phyloP scores from a whole-genome alignment of 208 protist genomes.

The Naegleria fowleri region DNA sequence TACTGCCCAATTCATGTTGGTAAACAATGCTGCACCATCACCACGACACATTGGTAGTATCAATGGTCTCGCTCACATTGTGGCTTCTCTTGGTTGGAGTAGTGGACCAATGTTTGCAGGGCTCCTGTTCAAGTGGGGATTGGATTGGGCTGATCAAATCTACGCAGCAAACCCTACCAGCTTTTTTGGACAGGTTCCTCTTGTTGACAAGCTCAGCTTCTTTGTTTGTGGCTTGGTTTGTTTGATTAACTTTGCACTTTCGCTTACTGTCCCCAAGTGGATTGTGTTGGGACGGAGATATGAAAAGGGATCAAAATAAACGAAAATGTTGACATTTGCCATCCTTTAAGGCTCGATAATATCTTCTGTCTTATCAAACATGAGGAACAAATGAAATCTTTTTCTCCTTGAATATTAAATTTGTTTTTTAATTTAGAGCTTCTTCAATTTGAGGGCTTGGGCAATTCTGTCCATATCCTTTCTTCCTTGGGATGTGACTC shows the following conservation, averaged over 20 bases:
- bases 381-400: too few species aligned
- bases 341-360: too few species aligned
- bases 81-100: neutral
- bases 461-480: slow-evolving; percentile 89
- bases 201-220: neutral
- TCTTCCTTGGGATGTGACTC: slow-evolving; percentile 82
- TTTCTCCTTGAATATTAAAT: too few species aligned
- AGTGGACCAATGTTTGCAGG: neutral
- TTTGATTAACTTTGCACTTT: neutral
- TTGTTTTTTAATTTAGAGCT: neutral
- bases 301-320: neutral
- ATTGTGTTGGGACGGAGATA: neutral
- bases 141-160: neutral
- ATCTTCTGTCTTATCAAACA: too few species aligned
- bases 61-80: neutral
- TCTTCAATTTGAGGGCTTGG: neutral
- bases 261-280: neutral
- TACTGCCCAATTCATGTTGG: neutral
- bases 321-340: too few species aligned
- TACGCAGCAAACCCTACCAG: neutral
- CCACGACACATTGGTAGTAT: neutral
- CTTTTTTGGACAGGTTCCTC: neutral
- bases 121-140: neutral
- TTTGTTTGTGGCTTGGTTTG: neutral
- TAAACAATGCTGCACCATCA: neutral